phyloP scores from a whole-genome alignment of 495 filamentous ascomycete species.

The Aspergillus conjunctus region DNA sequence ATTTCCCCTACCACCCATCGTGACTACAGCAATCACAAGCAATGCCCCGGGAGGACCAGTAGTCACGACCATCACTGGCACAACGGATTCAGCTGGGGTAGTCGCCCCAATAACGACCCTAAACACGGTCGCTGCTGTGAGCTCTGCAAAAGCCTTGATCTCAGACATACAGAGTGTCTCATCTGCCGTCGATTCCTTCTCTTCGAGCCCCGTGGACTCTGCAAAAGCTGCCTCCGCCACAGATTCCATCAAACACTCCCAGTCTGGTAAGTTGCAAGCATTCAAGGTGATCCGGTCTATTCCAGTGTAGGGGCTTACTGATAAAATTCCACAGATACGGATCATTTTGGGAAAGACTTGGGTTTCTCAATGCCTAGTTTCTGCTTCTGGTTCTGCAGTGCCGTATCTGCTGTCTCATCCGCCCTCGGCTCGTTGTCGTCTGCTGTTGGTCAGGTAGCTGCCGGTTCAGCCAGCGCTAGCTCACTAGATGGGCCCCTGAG shows the following conservation, averaged over 20 bases:
- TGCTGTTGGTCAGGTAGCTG: not conserved
- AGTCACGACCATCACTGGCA: not conserved
- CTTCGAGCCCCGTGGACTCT: not conserved
- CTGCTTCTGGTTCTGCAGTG: not conserved
- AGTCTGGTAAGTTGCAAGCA: not conserved
- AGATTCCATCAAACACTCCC: not conserved
- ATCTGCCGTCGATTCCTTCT: not conserved
- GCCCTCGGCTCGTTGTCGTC: not conserved
- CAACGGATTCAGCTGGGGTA: not conserved
- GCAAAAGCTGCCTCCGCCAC: not conserved
- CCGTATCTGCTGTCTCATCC: not conserved
- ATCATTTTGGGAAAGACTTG: slow-evolving; percentile 1
- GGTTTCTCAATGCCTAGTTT: not conserved
- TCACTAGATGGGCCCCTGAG: not conserved
- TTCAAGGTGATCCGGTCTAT: not conserved
- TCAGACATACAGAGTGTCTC: not conserved
- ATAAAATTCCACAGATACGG: not conserved
- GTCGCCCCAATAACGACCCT: not conserved
- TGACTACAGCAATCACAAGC: not conserved
- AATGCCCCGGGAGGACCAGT: not conserved
- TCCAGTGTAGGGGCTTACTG: not conserved
- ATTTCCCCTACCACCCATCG: not conserved
- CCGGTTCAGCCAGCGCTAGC: not conserved
- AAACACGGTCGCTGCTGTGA: not conserved
- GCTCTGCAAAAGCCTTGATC: not conserved